Evolutionary conservation across 208 protist species (phyloP).

Genomic region (Porcisia deanei): DNA sequence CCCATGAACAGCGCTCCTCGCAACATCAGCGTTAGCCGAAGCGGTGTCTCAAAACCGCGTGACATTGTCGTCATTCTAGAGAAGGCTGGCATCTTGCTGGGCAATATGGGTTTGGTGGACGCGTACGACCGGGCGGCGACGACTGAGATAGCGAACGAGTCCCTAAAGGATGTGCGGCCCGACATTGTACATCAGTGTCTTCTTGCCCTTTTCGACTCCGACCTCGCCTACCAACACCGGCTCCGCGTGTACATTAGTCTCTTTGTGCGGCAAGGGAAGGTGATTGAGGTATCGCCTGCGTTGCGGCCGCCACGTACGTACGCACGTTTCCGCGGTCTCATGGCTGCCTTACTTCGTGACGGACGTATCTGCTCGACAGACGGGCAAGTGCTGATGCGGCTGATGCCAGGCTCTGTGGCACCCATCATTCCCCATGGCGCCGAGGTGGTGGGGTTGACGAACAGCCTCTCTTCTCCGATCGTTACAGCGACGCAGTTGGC

Average conservation of each 20-base stretch:
- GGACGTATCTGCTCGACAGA: slow-evolving; percentile 68
- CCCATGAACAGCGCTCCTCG: slow-evolving; percentile 4
- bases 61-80: slow-evolving; percentile 88
- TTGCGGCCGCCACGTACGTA: slow-evolving; percentile 89
- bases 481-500: slow-evolving; percentile 48
- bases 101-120: slow-evolving; percentile 76
- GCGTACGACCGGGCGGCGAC: slow-evolving; percentile 82
- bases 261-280: slow-evolving; percentile 63
- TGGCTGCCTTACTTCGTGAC: slow-evolving; percentile 77
- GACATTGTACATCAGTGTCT: slow-evolving; percentile 94
- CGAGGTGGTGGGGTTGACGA: slow-evolving; percentile 72
- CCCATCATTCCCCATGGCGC: slow-evolving; percentile 85
- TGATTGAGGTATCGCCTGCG: slow-evolving; percentile 86
- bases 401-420: slow-evolving; percentile 81
- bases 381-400: slow-evolving; percentile 71
- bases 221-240: slow-evolving; percentile 67
- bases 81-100: slow-evolving; percentile 80
- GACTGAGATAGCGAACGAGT: slow-evolving; percentile 78
- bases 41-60: slow-evolving; percentile 27
- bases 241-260: slow-evolving; percentile 88
- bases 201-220: slow-evolving; percentile 90
- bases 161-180: slow-evolving; percentile 74
- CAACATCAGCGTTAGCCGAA: slow-evolving; percentile 11
- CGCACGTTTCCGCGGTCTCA: slow-evolving; percentile 84
- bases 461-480: slow-evolving; percentile 57